Percentiles rank a stretch among this genome's conserved stretches.
Conservation (phyloP, 768 basidiomycete genomes). For the Naganishia vaughanmartiniae region DNA sequence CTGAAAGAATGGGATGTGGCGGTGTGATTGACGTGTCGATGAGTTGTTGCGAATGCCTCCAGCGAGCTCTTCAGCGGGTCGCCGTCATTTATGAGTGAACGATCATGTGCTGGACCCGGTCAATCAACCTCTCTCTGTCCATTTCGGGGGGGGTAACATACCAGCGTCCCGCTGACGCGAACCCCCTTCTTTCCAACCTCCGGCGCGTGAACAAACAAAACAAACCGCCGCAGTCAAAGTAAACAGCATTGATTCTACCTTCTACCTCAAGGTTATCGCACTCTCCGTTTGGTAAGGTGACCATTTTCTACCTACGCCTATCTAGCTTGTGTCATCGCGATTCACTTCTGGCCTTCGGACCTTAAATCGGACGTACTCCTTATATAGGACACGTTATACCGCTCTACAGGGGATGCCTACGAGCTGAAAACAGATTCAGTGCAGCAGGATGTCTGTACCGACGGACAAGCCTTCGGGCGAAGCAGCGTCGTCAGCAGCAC, state of each 20-base stretch:
- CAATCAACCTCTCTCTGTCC: too few relatives aligned
- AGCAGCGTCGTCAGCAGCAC: not conserved
- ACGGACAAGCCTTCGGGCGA: not conserved
- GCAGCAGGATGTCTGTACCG: constrained; percentile 13
- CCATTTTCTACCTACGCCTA: not conserved
- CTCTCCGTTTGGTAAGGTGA: not conserved
- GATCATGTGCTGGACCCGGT: too few relatives aligned
- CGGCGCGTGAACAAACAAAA: not conserved
- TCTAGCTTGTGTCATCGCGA: not conserved
- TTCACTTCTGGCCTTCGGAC: not conserved
- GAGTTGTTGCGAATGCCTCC: too few relatives aligned
- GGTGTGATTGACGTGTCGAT: too few relatives aligned
- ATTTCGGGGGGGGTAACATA: too few relatives aligned
- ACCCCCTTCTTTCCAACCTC: not conserved
- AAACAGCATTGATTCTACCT: not conserved
- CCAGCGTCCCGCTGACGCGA: too few relatives aligned
- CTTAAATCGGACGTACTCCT: not conserved
- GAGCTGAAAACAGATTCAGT: not conserved
- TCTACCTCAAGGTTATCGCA: not conserved
- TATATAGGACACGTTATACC: not conserved
- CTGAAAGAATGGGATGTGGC: too few relatives aligned
- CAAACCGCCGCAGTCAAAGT: not conserved
- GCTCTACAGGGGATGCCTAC: not conserved
- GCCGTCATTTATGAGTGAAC: too few relatives aligned
- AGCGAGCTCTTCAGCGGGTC: too few relatives aligned